Base-by-base conservation (phyloP, 2,329 filamentous ascomycete genomes). In the Eutypella sp. region DNA sequence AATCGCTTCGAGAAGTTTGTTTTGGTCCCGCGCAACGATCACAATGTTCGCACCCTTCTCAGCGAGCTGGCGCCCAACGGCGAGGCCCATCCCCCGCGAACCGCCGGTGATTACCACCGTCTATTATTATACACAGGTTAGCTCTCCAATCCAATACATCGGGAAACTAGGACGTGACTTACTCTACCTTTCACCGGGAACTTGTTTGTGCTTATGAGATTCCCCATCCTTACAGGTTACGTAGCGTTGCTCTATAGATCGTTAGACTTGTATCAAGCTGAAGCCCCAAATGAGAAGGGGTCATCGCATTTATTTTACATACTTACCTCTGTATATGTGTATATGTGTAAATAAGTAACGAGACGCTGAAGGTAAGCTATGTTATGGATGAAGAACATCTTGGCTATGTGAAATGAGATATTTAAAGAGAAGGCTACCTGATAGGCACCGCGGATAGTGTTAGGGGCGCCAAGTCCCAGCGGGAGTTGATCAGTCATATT, bases 81-180 rank as follows among this genome's bases (percentile, higher is more conserved):
- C 76, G 54, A 76, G 75, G 29, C 85, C 85, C 76, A 87, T 82
- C 45, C 85, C 85, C 56, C 85, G 79, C 1, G 85, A 88, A 27
- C 78, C 84, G 39, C 85, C 85, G 0, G 85, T 88, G 44, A 89
- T 72, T 31, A 88, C 63, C 9, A 84, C 75, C 2, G 84, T 87
- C 83, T 87, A n/a, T n/a, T n/a, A n/a, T n/a, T 54, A 8, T 29
- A 13, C 7, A 29, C 7, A 29, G 7, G 25, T 29, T 29, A 29
- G 13, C 13, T 8, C 13, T 29, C 8, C 13, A 29, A 13, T 29
- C 13, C 25, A 7, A 13, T 29, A 29, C 13, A 29, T 7, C 13
- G 25, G 7, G 25, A 29, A 13, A 7, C 25, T 8, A 8, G 25
- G 7, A 13, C 25, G 7, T 29, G 25, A 29, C 25, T 7, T 29